phyloP scores from a whole-genome alignment of 1,139 yeast species.

The Maudiozyma humilis region DNA sequence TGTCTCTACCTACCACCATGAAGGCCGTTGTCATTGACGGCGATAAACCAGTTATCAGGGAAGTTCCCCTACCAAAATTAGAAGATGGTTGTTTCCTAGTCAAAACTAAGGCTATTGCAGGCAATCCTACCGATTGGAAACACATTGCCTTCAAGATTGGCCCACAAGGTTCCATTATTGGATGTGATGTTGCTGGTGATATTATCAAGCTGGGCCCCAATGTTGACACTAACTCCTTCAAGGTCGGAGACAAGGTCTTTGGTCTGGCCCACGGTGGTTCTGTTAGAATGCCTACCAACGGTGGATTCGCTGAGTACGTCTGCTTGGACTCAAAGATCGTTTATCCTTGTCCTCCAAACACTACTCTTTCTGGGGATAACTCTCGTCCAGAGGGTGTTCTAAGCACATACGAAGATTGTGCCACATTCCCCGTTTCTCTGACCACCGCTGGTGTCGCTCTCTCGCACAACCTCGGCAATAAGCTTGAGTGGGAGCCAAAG shows the following conservation, averaged over 20 bases:
- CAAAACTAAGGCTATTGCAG: conserved; percentile 51
- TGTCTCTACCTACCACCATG: conserved; percentile 26
- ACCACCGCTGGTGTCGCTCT: conserved; percentile 38
- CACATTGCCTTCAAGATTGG: conserved; percentile 39
- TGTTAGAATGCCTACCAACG: conserved; percentile 35
- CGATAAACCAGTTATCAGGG: conserved; percentile 22
- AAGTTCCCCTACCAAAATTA: conserved; percentile 36
- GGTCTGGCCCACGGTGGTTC: conserved; percentile 43
- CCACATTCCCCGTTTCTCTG: conserved; percentile 46
- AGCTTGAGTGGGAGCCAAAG: conserved; percentile 20
- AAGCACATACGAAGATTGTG: conserved; percentile 53
- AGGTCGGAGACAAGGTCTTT: conserved; percentile 49
- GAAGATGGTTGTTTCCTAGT: conserved; percentile 41
- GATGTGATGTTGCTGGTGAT: conserved; percentile 54
- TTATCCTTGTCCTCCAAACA: conserved; percentile 29
- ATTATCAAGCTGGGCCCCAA: conserved; percentile 50
- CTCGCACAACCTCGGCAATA: conserved; percentile 20
- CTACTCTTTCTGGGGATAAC: conserved; percentile 19
- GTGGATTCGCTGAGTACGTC: conserved; percentile 56
- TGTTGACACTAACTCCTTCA: conserved; percentile 35
- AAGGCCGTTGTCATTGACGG: conserved; percentile 32
- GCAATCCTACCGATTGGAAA: conserved; percentile 77
- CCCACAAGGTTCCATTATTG: conserved; percentile 42
- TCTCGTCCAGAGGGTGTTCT: conserved; percentile 35
- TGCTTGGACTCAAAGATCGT: conserved; percentile 36